phyloP scores from a whole-genome alignment of 1,284 basidiomycete species.

The Puccinia triticina region DNA sequence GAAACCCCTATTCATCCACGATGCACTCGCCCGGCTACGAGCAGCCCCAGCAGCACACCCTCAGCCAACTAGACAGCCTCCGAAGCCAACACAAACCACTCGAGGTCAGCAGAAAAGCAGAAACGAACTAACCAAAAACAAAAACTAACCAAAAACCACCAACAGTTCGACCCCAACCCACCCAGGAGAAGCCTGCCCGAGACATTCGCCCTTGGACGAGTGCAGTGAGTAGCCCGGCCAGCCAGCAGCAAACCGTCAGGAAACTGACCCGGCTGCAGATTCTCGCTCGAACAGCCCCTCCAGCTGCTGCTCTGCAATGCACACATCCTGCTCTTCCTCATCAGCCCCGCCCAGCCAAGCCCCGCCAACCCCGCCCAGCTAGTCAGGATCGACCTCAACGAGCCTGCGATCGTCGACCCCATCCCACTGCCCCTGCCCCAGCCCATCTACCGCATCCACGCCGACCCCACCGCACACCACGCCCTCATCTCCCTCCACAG shows the following conservation, averaged over 20 bases:
- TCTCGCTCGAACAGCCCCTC: conserved; percentile 44
- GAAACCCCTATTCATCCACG: too few species aligned
- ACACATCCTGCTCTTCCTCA: conserved; percentile 44
- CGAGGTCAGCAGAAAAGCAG: not conserved
- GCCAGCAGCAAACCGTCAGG: not conserved
- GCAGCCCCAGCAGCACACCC: not conserved
- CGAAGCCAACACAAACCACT: not conserved
- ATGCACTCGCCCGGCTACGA: conserved; percentile 4
- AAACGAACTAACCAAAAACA: not conserved
- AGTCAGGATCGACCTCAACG: conserved; percentile 42
- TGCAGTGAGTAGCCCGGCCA: conserved; percentile 35
- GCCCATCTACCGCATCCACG: conserved; percentile 66
- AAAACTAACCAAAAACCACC: not conserved
- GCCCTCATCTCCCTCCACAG: conserved; percentile 80
- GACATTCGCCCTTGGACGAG: conserved; percentile 43
- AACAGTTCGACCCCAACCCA: conserved; percentile 47
- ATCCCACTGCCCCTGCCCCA: conserved; percentile 43
- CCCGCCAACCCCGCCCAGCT: conserved; percentile 31
- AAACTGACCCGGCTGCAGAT: conserved; percentile 2
- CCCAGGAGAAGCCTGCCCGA: conserved; percentile 1
- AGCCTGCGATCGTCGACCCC: conserved; percentile 45
- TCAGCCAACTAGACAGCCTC: not conserved
- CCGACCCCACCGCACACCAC: conserved; percentile 89
- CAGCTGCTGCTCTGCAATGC: conserved; percentile 41
- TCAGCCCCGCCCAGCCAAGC: conserved; percentile 15